These are phyloP conservation scores for Zychaea mexicana DNA, from an alignment of 371 early-diverging fungal genomes.

Conservation along the genomic window DNA sequence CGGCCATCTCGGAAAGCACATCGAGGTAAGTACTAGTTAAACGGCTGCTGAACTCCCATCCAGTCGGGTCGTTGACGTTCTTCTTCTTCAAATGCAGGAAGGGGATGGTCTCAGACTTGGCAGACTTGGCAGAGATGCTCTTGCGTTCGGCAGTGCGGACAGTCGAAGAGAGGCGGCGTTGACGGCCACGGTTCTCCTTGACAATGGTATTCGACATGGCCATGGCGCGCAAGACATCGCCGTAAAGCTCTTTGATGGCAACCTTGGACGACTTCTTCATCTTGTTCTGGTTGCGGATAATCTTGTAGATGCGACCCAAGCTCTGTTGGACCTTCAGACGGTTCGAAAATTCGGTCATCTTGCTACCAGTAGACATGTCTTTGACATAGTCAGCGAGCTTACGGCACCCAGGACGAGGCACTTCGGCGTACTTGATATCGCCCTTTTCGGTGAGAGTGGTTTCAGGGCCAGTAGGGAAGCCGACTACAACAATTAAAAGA, in stretches of 20 bases:
- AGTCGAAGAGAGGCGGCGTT: slow-evolving; percentile 54
- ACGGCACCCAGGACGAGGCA: slow-evolving; percentile 66
- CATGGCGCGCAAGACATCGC: slow-evolving; percentile 76
- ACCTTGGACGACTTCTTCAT: slow-evolving; percentile 75
- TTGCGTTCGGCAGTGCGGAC: slow-evolving; percentile 44
- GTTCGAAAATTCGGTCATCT: slow-evolving; percentile 70
- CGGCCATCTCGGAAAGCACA: slow-evolving; percentile 71
- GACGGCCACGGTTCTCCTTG: slow-evolving; percentile 55
- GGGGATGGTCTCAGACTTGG: slow-evolving; percentile 74
- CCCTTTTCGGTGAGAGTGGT: slow-evolving; percentile 82
- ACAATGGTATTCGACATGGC: slow-evolving; percentile 71
- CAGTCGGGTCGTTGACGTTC: slow-evolving; percentile 58
- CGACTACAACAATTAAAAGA: slow-evolving; percentile 33
- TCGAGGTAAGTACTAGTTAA: slow-evolving; percentile 78
- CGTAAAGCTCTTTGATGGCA: slow-evolving; percentile 71
- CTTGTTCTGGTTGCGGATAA: slow-evolving; percentile 74
- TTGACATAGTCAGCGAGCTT: slow-evolving; percentile 74
- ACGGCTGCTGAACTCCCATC: slow-evolving; percentile 77
- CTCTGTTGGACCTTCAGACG: slow-evolving; percentile 80
- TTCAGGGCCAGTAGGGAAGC: slow-evolving; percentile 79
- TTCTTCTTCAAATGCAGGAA: slow-evolving; percentile 79
- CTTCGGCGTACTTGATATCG: slow-evolving; percentile 83
- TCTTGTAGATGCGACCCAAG: slow-evolving; percentile 77
- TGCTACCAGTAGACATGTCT: slow-evolving; percentile 71
- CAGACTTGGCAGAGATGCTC: slow-evolving; percentile 48